These are phyloP conservation scores for Metschnikowia kofuensis DNA, from an alignment of 805 yeast genomes.

Conservation along the genomic window DNA sequence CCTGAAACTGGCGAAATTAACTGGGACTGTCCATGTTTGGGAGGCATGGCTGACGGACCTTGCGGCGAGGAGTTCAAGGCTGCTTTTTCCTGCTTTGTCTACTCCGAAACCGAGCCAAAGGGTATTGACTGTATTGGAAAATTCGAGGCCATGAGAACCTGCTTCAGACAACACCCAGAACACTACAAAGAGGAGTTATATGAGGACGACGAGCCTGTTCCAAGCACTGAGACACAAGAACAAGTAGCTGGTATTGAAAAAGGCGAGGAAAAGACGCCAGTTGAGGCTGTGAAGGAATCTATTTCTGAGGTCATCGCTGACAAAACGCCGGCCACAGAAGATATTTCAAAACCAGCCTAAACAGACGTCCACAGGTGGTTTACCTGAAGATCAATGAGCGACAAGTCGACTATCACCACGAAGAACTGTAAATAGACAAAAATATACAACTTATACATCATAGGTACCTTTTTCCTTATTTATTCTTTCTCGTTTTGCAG, in stretches of 20 bases:
- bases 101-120: constrained; percentile 92
- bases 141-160: constrained; percentile 87
- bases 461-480: no score
- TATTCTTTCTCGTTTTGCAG: no score
- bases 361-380: no score
- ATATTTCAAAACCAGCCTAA: constrained; percentile 11
- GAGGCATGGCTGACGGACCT: constrained; percentile 99
- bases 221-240: neutral
- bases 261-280: neutral
- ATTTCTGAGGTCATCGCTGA: neutral
- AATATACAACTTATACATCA: no score
- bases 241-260: neutral
- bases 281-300: neutral
- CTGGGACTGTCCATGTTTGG: constrained; percentile 99
- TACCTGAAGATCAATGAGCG: no score
- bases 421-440: no score
- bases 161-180: constrained; percentile 92
- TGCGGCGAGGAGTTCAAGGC: constrained; percentile 95
- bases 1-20: constrained; percentile 98
- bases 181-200: constrained; percentile 87
- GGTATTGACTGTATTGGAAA: constrained; percentile 93
- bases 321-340: constrained; percentile 10
- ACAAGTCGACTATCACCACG: no score
- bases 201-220: constrained; percentile 52
- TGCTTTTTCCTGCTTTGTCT: constrained; percentile 93